A percentile compares a stretch with the other conserved stretches of the same genome.
These are phyloP conservation scores for Talaromyces sp. DNA, from an alignment of 2,329 filamentous ascomycete genomes.

Conservation along the genomic window DNA sequence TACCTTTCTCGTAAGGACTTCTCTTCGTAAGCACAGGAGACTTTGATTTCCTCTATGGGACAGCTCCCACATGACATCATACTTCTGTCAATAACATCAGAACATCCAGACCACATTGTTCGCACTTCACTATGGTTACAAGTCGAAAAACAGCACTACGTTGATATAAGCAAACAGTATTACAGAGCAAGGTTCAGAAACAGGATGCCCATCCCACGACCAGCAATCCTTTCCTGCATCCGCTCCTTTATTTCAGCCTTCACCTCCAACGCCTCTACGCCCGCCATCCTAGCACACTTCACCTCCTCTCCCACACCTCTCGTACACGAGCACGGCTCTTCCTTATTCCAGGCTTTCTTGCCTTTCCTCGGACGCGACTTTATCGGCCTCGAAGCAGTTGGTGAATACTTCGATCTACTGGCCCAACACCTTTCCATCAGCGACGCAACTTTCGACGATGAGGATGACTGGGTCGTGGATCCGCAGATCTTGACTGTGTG, in stretches of 20 bases:
- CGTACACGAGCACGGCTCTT: constrained; percentile 41
- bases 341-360: constrained; percentile 27
- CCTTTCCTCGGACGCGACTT: constrained; percentile 44
- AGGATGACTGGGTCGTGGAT: constrained; percentile 39
- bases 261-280: constrained; percentile 25
- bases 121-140: neutral
- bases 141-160: neutral
- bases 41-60: neutral
- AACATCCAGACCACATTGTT: neutral
- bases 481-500: constrained; percentile 29
- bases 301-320: constrained; percentile 27
- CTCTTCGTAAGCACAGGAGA: neutral
- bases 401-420: constrained; percentile 37
- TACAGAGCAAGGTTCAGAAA: neutral
- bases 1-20: neutral
- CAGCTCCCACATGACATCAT: constrained; percentile 7
- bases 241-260: constrained; percentile 32
- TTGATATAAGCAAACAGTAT: neutral
- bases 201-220: constrained; percentile 17
- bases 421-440: constrained; percentile 31
- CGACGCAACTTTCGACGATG: constrained; percentile 36
- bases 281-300: constrained; percentile 32
- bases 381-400: constrained; percentile 33
- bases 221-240: constrained; percentile 26
- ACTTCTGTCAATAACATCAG: neutral